Evolutionary conservation across 2,329 filamentous ascomycete species (phyloP), one percentile per base, ranked within the genome.

Genomic region (Ceratocystis eucalypticola): DNA sequence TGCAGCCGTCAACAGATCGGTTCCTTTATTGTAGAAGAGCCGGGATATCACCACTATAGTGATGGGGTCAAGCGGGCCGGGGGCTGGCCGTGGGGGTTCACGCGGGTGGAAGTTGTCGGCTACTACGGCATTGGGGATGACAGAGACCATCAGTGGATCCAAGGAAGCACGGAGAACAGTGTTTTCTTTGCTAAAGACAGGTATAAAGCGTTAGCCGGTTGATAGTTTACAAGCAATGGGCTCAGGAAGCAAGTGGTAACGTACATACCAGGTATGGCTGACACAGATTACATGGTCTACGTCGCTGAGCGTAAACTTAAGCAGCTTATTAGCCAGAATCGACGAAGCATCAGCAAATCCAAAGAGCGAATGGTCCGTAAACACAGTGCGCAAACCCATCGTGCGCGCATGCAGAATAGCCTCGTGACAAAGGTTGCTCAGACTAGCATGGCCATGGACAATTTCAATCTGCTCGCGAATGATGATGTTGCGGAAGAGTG

Each of bases 241-340:
- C 30, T 48, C 15, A 10, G 41, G n/a, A 30, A 55, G n/a, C 57
- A 28, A 53, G 37, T 57, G 28, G 37, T 41, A 41, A 41, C 37
- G 12, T 41, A 70, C 81, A 69, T 78, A 94, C 91, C 93, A 96
- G 48, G 94, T 99, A 79, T 99, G 92, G 76, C 91, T 96, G 72
- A 99, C 94, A 73, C 94, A 99, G 61, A 99, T 96, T 69, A 95
- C 92, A 80, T 99, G 94, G 73, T 97, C 94, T 15, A 99, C 92
- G 74, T 99, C 94, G 74, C 93, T 97, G 70, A 99, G 75, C 0
- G 86, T 93, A 73, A 99, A 99, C 75, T 99, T 99, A 66, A 99
- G 81, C 48, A 99, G 80, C 78, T 99, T 99, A 75, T 99, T 99
- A 41, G 93, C 95, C 68, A 99, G 80, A 69, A 99, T 99, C 70